These are phyloP conservation scores for Ocimum tenuiflorum DNA, from an alignment of 257 asterid genomes.

Conservation along the genomic window DNA sequence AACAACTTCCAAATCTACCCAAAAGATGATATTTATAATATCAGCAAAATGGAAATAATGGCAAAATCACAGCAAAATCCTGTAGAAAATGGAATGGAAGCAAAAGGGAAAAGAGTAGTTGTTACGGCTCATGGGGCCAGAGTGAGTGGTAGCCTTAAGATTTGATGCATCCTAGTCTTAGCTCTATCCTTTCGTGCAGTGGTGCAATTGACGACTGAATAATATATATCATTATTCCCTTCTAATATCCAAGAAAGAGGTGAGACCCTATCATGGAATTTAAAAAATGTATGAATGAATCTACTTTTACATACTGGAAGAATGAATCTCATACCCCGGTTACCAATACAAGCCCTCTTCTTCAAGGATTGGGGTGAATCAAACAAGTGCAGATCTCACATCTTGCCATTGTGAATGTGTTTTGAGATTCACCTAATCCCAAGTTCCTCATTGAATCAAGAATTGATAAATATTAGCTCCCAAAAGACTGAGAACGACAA, in stretches of 20 bases:
- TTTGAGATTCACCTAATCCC: constrained; percentile 28
- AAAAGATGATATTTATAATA: constrained; percentile 6
- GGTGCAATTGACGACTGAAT: too few relatives aligned
- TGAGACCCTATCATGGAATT: constrained; percentile 34
- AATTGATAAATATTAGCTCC: constrained; percentile 32
- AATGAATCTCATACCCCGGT: constrained; percentile 52
- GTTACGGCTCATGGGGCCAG: constrained; percentile 29
- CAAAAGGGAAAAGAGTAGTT: constrained; percentile 32
- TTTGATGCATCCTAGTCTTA: too few relatives aligned
- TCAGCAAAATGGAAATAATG: constrained; percentile 20
- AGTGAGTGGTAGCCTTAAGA: constrained; percentile 29
- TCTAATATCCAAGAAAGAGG: constrained; percentile 30
- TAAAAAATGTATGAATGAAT: constrained; percentile 31
- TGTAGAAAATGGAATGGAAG: constrained; percentile 20
- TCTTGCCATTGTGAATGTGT: constrained; percentile 25
- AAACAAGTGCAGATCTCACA: constrained; percentile 24
- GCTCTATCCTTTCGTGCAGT: constrained; percentile 30
- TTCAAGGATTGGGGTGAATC: constrained; percentile 27
- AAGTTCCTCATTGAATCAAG: constrained; percentile 19
- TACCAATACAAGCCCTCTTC: constrained; percentile 41
- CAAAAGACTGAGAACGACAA: constrained; percentile 23
- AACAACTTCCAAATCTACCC: constrained; percentile 28
- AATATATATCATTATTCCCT: constrained; percentile 34
- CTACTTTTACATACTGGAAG: constrained; percentile 56
- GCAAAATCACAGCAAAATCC: constrained; percentile 26